Base-by-base conservation (phyloP, 1,139 yeast species). In the Pichia sp. region DNA sequence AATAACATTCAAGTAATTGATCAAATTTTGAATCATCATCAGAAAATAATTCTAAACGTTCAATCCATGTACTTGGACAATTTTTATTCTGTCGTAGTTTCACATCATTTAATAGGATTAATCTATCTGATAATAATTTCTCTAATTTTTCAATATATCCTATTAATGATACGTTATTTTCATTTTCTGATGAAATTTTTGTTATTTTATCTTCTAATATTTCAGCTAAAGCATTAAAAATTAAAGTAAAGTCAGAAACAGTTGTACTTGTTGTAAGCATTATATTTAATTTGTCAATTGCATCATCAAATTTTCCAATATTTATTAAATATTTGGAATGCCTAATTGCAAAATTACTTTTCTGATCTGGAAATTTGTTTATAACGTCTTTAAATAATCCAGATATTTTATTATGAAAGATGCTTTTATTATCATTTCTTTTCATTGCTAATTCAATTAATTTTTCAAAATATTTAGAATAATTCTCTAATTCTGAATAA, bases 41-140 rank as follows among this genome's bases (percentile, higher is more conserved):
- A 18, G 59, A 47, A 68, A 73, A 2, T 4, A 83, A 56, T 0
- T 69, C 69, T 1, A 79, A 72, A 50, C 94, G 71, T 45, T 77
- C 76, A 44, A 81, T 67, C 97, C 97, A 89, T 49, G 74, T 75
- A 39, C 74, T 75, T 5, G 86, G 76, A 53, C 79, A 75, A 57
- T 86, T 78, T 1, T 76, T 68, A 56, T 84, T 78, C 55, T 79
- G 84, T 42, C 86, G 74, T 11, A 89, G 61, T 54, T 77, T 68
- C 46, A 88, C 79, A 58, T 86, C 92, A 58, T 78, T 86, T 7
- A 86, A 59, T 44, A 81, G 62, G 34, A 83, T 63, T 1, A 78
- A 72, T 53, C 95, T 72, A 7, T 75, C 61, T 28, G 75, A 72
- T 55, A 86, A 65, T 34, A 88, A 66, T 27, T 66, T 66, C 54